Conservation (phyloP, 805 yeast genomes). For the Yarrowia phangngaensis region DNA sequence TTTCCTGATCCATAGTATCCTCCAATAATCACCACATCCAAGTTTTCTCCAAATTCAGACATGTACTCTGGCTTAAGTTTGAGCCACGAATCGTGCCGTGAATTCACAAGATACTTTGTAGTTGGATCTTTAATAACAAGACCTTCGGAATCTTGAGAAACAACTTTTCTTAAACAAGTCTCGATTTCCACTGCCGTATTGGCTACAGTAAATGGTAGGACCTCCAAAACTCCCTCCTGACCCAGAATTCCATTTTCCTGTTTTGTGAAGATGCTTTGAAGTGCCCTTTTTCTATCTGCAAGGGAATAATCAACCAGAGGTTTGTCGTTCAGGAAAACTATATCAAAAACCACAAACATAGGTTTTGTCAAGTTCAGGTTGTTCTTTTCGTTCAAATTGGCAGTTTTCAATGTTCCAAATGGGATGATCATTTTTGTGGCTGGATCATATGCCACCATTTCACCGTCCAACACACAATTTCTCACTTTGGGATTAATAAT, state of each 20-base stretch:
- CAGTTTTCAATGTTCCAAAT: slow-evolving; percentile 71
- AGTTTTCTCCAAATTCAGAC: slow-evolving; percentile 78
- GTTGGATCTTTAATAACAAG: slow-evolving; percentile 64
- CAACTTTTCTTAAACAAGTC: slow-evolving; percentile 52
- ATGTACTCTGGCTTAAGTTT: slow-evolving; percentile 90
- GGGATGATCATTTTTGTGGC: slow-evolving; percentile 54
- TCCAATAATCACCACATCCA: slow-evolving; percentile 78
- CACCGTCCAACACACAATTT: slow-evolving; percentile 71
- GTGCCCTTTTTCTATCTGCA: slow-evolving; percentile 51
- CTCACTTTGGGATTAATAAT: slow-evolving; percentile 37
- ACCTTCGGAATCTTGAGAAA: slow-evolving; percentile 70
- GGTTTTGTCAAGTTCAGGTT: slow-evolving; percentile 37
- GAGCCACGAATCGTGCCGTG: slow-evolving; percentile 66
- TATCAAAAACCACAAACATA: slow-evolving; percentile 58
- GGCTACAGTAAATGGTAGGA: slow-evolving; percentile 42
- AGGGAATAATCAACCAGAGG: slow-evolving; percentile 57
- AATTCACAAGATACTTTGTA: slow-evolving; percentile 58
- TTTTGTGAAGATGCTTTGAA: slow-evolving; percentile 34
- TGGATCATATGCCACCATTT: slow-evolving; percentile 85
- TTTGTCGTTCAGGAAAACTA: slow-evolving; percentile 63
- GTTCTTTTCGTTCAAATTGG: slow-evolving; percentile 55
- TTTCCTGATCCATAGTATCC: slow-evolving; percentile 66
- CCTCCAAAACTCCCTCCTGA: slow-evolving; percentile 33
- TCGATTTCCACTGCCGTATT: slow-evolving; percentile 52
- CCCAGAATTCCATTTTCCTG: slow-evolving; percentile 43